Conservation (phyloP, 768 basidiomycete genomes). For the Lactifluus hygrophoroides region DNA sequence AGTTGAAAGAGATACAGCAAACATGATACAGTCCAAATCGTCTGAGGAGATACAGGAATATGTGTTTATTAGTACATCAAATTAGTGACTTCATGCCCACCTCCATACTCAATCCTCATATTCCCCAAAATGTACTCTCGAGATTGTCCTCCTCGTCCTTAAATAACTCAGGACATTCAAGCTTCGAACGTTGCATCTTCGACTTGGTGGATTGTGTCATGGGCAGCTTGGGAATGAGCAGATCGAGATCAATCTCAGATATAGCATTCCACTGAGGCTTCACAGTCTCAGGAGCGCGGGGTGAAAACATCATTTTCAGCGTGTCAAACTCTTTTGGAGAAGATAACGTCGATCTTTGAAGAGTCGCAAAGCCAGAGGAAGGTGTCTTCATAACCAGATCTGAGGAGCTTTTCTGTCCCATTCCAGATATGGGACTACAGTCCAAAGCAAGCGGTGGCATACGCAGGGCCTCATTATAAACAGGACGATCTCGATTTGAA, state of each 20-base stretch:
- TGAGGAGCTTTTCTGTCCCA: not conserved
- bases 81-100: not conserved
- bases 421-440: not conserved
- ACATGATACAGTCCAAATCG: not conserved
- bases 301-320: not conserved
- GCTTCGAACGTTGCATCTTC: not conserved
- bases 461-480: not conserved
- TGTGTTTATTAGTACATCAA: conserved; percentile 3
- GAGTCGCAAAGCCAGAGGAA: not conserved
- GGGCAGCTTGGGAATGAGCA: not conserved
- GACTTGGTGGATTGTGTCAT: not conserved
- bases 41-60: not conserved
- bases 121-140: not conserved
- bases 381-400: not conserved
- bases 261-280: not conserved
- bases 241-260: not conserved
- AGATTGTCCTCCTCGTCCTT: not conserved
- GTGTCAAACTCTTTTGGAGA: not conserved
- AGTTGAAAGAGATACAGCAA: conserved; percentile 34
- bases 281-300: not conserved
- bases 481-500: not conserved
- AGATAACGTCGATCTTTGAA: not conserved
- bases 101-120: not conserved
- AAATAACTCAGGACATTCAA: conserved; percentile 9
- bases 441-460: not conserved